Base-by-base conservation (phyloP, 2,329 filamentous ascomycete genomes). In the Hypoxylon sp. region DNA sequence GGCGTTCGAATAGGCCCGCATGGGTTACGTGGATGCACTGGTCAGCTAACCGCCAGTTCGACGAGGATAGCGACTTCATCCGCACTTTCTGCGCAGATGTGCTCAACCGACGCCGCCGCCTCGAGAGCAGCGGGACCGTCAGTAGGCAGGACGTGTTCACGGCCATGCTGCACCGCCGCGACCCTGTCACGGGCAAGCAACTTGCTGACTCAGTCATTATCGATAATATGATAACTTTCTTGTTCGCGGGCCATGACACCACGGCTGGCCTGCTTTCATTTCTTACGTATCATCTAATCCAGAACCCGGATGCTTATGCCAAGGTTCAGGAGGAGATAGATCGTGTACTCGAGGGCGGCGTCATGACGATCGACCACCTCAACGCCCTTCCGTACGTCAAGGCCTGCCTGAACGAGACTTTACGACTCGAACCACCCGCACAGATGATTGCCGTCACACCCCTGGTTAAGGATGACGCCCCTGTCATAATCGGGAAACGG, bases 141-240 rank as follows among this genome's bases (percentile, higher is more conserved):
- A 50, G 25, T 22, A 50, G 48, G 33, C 84, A 85, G 27, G 87
- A 89, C 74, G 77, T 89, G 1, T 76, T 89, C 11, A 87, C 86
- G 75, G 82, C 84, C 1, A 67, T 70, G 67, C 76, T 89, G 20
- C 78, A 84, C 17, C 84, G 84, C 0, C 81, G 79, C 49, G 86
- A 88, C 73, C 81, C 84, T 1, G 81, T 85, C 76, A 87, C 85
- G 31, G 85, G 86, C 2, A 79, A 85, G 66, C 77, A 78, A 0
- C 73, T 88, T 66, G 78, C 79, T 0, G 81, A 86, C 64, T 79
- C 82, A 6, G 81, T 77, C 1, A 84, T 87, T 53, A 76, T 84
- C 22, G 79, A 85, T 67, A 87, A 88, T 62, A 85, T 88, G 84
- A 82, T 85, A 35, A 88, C 85, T 0, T 87, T 88, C 68, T 30